Conservation (phyloP, 164 flowering plant species). For the Vitis rupestris region DNA sequence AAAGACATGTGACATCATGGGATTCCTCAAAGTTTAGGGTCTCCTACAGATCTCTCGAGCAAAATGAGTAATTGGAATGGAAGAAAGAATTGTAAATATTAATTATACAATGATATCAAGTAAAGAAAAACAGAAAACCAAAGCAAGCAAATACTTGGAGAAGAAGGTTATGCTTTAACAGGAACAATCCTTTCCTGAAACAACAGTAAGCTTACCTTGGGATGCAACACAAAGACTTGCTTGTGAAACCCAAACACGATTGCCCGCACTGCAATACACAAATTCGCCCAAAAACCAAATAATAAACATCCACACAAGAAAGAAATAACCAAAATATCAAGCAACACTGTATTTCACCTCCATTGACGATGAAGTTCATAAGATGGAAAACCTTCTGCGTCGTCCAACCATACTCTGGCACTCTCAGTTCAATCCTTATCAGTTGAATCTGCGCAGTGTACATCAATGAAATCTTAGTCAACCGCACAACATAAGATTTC, state of each 20-base stretch:
- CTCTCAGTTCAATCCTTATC: conserved; percentile 80
- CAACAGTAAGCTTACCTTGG: conserved; percentile 50
- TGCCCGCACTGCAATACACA: conserved; percentile 75
- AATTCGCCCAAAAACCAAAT: background rate
- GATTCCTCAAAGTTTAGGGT: too few relatives aligned
- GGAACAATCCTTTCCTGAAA: background rate
- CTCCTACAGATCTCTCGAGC: too few relatives aligned
- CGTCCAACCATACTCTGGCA: conserved; percentile 98
- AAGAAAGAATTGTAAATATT: background rate
- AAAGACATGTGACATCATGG: too few relatives aligned
- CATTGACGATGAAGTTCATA: conserved; percentile 95
- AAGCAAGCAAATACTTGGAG: background rate
- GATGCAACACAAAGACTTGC: conserved; percentile 65
- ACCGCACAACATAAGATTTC: background rate
- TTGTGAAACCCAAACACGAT: conserved; percentile 87
- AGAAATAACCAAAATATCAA: background rate
- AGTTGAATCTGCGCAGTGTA: conserved; percentile 72
- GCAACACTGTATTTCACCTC: conserved; percentile 51
- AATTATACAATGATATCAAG: background rate
- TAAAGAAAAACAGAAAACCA: background rate
- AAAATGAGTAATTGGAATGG: too few relatives aligned
- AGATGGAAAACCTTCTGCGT: conserved; percentile 98
- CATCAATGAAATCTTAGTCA: background rate
- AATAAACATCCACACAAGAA: background rate
- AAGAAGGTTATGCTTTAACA: background rate